A percentile compares a stretch with the other conserved stretches of the same genome.
phyloP scores from a whole-genome alignment of 2,329 filamentous ascomycete genomes.

The Boeremia lycopersici region DNA sequence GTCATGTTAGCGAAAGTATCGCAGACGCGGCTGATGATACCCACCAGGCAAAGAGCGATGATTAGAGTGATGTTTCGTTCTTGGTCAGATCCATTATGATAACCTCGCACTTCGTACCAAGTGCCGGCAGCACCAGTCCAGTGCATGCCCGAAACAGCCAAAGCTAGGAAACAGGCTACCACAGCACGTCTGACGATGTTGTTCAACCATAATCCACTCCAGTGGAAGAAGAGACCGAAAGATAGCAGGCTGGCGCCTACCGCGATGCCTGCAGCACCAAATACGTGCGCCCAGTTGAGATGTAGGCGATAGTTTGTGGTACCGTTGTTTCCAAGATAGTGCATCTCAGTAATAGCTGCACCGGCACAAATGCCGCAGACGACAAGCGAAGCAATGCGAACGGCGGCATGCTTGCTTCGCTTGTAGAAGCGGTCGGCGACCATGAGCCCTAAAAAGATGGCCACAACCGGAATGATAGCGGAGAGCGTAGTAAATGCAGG shows the following conservation, averaged over 20 bases:
- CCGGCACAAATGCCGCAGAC: conserved; percentile 73
- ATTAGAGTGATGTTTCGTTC: conserved; percentile 70
- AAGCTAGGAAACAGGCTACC: conserved; percentile 71
- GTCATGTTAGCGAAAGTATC: conserved; percentile 70
- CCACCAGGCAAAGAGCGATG: conserved; percentile 72
- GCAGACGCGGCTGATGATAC: conserved; percentile 50
- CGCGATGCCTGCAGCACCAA: conserved; percentile 74
- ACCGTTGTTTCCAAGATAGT: conserved; percentile 84
- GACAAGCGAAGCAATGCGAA: conserved; percentile 45
- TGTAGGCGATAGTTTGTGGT: conserved; percentile 75
- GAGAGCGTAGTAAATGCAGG: conserved; percentile 74
- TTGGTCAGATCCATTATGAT: conserved; percentile 48
- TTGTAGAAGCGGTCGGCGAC: conserved; percentile 60
- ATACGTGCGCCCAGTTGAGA: conserved; percentile 65
- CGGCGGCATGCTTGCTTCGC: conserved; percentile 31
- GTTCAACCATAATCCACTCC: conserved; percentile 76
- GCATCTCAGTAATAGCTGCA: conserved; percentile 80
- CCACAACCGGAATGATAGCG: conserved; percentile 78
- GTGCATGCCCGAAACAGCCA: conserved; percentile 84
- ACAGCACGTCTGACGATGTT: conserved; percentile 75
- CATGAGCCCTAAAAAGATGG: conserved; percentile 74
- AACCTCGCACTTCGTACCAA: conserved; percentile 63
- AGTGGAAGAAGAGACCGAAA: conserved; percentile 77
- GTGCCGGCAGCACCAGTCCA: conserved; percentile 80
- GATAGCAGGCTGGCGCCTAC: conserved; percentile 72